Percentiles rank a stretch among this genome's conserved stretches.
Conservation (phyloP, 495 filamentous ascomycete genomes). For the Penicillium angulare region DNA sequence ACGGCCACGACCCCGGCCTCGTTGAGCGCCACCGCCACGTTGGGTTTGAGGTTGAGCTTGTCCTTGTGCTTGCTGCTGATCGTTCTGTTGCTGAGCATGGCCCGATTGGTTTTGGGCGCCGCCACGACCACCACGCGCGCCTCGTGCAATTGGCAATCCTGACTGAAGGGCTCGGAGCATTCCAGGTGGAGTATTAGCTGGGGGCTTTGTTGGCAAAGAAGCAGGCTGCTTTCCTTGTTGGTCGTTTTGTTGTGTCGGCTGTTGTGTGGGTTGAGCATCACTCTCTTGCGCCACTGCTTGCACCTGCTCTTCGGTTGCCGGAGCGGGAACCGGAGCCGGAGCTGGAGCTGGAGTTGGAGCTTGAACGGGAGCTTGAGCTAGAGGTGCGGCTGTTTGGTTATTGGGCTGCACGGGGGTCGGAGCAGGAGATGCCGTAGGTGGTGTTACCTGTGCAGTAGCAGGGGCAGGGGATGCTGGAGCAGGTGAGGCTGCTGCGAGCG, state of each 20-base stretch:
- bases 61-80: slow-evolving; percentile 18
- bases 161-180: slow-evolving; percentile 45
- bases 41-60: slow-evolving; percentile 23
- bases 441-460: neutral
- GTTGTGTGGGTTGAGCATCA: neutral
- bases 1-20: slow-evolving; percentile 53
- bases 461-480: slow-evolving; percentile 16
- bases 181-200: slow-evolving; percentile 36
- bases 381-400: no score
- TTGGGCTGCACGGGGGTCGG: slow-evolving; percentile 19
- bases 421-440: slow-evolving; percentile 8
- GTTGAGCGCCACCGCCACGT: slow-evolving; percentile 43
- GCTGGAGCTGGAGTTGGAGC: no score
- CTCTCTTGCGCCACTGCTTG: neutral
- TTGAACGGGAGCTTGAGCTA: no score
- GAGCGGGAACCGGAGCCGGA: no score
- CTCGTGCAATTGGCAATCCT: slow-evolving; percentile 49
- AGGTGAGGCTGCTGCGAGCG: neutral
- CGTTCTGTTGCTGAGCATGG: slow-evolving; percentile 24
- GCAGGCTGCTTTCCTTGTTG: slow-evolving; percentile 32
- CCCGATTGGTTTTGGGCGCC: slow-evolving; percentile 32
- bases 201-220: slow-evolving; percentile 36
- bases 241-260: slow-evolving; percentile 21
- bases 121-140: slow-evolving; percentile 33
- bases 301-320: neutral